These are phyloP conservation scores for Mortierella sp. DNA, from an alignment of 371 early-diverging fungal genomes.

Conservation along the genomic window DNA sequence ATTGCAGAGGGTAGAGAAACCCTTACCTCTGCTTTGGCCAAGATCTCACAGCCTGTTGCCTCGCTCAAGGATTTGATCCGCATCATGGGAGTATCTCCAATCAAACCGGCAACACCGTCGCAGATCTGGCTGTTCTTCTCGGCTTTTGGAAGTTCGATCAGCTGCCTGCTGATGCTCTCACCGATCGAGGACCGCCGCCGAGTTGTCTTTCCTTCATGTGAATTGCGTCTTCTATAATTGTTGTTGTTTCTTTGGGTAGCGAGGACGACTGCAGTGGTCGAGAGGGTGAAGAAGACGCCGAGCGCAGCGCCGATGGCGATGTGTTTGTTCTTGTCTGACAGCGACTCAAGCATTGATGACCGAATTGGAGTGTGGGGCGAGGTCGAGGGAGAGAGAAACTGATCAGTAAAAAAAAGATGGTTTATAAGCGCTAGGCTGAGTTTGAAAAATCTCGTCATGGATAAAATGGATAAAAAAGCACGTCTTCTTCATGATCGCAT, in stretches of 20 bases:
- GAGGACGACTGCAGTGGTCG: conserved; percentile 47
- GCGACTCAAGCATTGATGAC: conserved; percentile 39
- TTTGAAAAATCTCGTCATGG: neutral
- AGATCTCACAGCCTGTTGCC: conserved; percentile 91
- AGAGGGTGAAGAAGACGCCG: conserved; percentile 53
- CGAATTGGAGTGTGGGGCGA: neutral
- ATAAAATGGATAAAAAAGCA: neutral
- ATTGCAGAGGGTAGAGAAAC: neutral
- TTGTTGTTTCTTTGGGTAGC: conserved; percentile 21
- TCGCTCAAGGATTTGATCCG: conserved; percentile 88
- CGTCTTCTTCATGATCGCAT: neutral
- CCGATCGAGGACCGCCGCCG: conserved; percentile 38
- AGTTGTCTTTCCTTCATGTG: neutral
- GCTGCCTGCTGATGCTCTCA: conserved; percentile 28
- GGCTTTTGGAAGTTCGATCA: conserved; percentile 32
- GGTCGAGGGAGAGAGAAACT: neutral
- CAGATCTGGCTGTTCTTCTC: conserved; percentile 56
- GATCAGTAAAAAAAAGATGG: neutral
- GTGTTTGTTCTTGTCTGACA: conserved; percentile 55
- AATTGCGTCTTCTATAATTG: neutral
- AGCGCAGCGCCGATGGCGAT: conserved; percentile 55
- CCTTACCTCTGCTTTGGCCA: conserved; percentile 66
- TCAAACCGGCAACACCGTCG: conserved; percentile 81
- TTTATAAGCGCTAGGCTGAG: neutral
- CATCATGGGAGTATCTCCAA: conserved; percentile 93